Base-by-base conservation (phyloP, 106 monocot genomes). In the Dactylorhiza incarnata region DNA sequence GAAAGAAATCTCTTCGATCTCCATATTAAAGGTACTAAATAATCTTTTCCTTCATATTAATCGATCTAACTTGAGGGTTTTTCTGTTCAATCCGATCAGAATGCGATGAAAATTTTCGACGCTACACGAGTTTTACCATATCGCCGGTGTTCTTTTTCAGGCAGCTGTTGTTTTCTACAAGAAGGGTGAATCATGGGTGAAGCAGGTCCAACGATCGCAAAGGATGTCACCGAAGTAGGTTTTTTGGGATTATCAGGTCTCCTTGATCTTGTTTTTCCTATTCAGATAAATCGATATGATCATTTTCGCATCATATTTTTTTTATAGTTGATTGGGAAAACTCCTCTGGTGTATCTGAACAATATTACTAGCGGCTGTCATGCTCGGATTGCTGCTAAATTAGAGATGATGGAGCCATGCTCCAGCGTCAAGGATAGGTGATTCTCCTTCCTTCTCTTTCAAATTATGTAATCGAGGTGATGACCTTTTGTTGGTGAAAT, bases 321-420 rank as follows among this genome's bases (percentile, higher is more conserved):
- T 59, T 17, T 46, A 46, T 70, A 94, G 94, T 81, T 94, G 83
- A 94, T 91, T 54, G 94, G 94, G 3, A 91, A 89, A 20, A 94
- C 94, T 19, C 94, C 94, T 17, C 45, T 94, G 82, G 91, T 94
- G 78, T 94, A 94, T 77, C 87, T 94, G 8, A 94, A 94, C 84
- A 83, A 69, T 73, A 78, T 94, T 25, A 81, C 85, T 0, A 59
- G 26, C 6, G 91, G 91, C 19, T 94, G 89, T 66, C 81, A 75
- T 16, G 94, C 85, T 20, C 85, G 85, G n/a, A 73, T 94, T 62
- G 94, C 94, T 9, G 94, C 94, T 44, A 94, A 94, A 83, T 82
- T 94, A 25, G 94, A 94, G 87, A 89, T 84, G 83, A 91, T 94
- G 91, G 89, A 94, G 72, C 91, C 94, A 4, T 94, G 91, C 76